phyloP scores from a whole-genome alignment of 768 basidiomycete genomes.

The Terana coerulea region DNA sequence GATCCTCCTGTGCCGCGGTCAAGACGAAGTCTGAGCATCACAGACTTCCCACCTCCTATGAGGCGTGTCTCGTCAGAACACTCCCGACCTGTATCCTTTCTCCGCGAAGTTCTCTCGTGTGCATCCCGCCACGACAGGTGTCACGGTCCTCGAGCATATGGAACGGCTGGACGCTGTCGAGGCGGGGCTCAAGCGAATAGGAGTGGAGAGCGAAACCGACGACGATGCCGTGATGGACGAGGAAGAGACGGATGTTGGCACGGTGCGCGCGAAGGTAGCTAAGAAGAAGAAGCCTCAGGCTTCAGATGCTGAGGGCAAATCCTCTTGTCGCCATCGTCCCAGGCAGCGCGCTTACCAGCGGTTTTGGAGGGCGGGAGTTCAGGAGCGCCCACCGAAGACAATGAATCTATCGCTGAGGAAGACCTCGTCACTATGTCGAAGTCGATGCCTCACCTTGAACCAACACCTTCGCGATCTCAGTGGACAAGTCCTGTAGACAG shows the following conservation, averaged over 20 bases:
- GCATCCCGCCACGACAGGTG: conserved; percentile 83
- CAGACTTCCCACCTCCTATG: conserved; percentile 74
- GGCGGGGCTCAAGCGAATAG: conserved; percentile 72
- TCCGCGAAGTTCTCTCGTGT: conserved; percentile 80
- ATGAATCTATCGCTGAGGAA: conserved; percentile 62
- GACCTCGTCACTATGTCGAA: conserved; percentile 73
- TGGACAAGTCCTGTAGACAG: conserved; percentile 33
- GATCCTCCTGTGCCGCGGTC: conserved; percentile 56
- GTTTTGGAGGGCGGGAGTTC: conserved; percentile 51
- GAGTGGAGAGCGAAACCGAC: conserved; percentile 54
- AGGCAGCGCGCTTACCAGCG: conserved; percentile 45
- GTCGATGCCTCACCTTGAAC: conserved; percentile 68
- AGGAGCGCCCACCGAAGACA: conserved; percentile 27
- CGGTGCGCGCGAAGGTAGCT: conserved; percentile 29
- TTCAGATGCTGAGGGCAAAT: conserved; percentile 7
- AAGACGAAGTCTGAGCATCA: conserved; percentile 57
- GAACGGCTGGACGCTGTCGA: conserved; percentile 83
- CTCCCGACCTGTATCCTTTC: conserved; percentile 75
- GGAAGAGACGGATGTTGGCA: conserved; percentile 60
- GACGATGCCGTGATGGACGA: conserved; percentile 48
- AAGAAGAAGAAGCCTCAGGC: conserved; percentile 3
- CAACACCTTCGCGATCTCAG: conserved; percentile 30
- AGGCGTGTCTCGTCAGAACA: conserved; percentile 60
- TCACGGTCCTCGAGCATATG: conserved; percentile 79
- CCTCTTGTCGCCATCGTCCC: conserved; percentile 47